Conservation (phyloP, 2,329 filamentous ascomycete genomes). For the Penicillium sp. region DNA sequence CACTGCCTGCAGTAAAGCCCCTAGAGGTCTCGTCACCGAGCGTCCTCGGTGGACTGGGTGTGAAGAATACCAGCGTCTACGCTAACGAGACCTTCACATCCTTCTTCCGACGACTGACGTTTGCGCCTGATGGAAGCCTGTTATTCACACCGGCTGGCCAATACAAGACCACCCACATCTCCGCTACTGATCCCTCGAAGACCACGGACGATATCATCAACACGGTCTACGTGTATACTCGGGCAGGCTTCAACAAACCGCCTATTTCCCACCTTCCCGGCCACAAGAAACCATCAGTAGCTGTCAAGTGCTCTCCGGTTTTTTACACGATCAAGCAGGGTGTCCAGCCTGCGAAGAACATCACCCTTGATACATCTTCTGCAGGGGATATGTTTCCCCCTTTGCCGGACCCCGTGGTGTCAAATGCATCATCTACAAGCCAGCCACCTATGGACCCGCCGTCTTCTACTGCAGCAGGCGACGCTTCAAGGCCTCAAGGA, state of each 20-base stretch:
- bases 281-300: conserved; percentile 96
- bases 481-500: conserved; percentile 51
- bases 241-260: conserved; percentile 93
- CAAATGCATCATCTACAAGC: conserved; percentile 41
- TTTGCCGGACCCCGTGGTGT: conserved; percentile 73
- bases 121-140: conserved; percentile 90
- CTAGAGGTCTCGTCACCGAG: conserved; percentile 80
- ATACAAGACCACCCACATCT: conserved; percentile 73
- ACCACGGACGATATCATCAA: conserved; percentile 83
- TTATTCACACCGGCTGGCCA: conserved; percentile 93
- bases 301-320: conserved; percentile 87
- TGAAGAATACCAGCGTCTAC: conserved; percentile 85
- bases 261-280: conserved; percentile 92
- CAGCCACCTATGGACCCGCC: conserved; percentile 74
- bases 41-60: conserved; percentile 57
- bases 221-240: conserved; percentile 96
- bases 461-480: conserved; percentile 42
- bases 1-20: conserved; percentile 90
- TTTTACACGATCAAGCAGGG: conserved; percentile 75
- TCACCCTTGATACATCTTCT: conserved; percentile 91
- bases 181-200: conserved; percentile 64
- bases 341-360: conserved; percentile 69
- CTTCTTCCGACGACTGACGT: conserved; percentile 90
- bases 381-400: conserved; percentile 76
- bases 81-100: conserved; percentile 95